Conservation (phyloP, 164 flowering plant species). For the Stephania cephalantha region DNA sequence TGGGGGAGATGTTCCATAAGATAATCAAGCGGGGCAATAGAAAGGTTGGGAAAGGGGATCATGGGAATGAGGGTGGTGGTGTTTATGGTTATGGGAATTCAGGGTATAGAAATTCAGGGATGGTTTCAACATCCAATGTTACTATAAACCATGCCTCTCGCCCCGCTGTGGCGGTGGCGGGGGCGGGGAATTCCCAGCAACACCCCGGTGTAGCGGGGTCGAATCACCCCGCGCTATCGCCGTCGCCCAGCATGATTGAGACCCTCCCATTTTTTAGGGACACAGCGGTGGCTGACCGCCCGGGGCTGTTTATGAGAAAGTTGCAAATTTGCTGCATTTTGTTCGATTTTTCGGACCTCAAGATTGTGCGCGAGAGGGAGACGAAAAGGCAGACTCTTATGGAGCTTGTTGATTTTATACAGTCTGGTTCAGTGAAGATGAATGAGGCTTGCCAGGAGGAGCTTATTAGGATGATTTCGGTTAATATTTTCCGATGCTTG, state of each 20-base stretch:
- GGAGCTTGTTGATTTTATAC: conserved; percentile 40
- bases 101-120: conserved; percentile 14
- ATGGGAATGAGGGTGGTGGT: conserved; percentile 17
- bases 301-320: conserved; percentile 34
- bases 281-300: conserved; percentile 33
- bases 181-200: conserved; percentile 18
- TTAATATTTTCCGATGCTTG: conserved; percentile 37
- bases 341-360: conserved; percentile 41
- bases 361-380: conserved; percentile 35
- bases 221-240: conserved; percentile 2
- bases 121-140: conserved; percentile 24
- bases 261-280: conserved; percentile 41
- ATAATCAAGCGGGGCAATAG: conserved; percentile 42
- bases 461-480: conserved; percentile 29
- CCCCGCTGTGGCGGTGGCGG: background rate
- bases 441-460: conserved; percentile 39
- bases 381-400: conserved; percentile 37
- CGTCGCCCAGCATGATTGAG: conserved; percentile 26
- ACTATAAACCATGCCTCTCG: conserved; percentile 44
- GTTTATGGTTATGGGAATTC: conserved; percentile 7
- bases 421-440: conserved; percentile 36
- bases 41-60: conserved; percentile 32
- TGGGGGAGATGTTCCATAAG: conserved; percentile 37
- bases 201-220: too few relatives aligned
- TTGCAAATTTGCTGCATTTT: conserved; percentile 32